Conservation (phyloP, 2,329 filamentous ascomycete species). For the Tetracladium maxilliforme region DNA sequence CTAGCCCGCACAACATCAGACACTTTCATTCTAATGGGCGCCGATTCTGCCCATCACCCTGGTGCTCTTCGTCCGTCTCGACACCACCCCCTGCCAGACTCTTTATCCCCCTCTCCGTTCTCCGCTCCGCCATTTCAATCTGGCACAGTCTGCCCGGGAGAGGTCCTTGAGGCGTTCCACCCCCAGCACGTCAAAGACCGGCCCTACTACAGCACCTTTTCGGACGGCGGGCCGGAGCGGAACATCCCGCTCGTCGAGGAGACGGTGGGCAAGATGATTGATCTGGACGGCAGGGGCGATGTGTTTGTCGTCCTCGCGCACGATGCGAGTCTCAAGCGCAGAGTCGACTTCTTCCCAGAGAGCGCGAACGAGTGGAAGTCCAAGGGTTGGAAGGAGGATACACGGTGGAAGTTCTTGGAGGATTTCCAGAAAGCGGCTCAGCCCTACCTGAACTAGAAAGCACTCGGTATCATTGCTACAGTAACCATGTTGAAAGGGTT, state of each 20-base stretch:
- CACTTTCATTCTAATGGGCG: slow-evolving; percentile 33
- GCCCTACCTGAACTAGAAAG: too few species aligned
- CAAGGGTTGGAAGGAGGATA: slow-evolving; percentile 28
- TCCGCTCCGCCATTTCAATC: slow-evolving; percentile 6
- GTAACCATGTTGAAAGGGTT: too few species aligned
- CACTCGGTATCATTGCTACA: too few species aligned
- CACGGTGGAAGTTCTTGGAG: slow-evolving; percentile 31
- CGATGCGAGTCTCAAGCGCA: slow-evolving; percentile 23
- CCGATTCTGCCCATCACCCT: slow-evolving; percentile 28
- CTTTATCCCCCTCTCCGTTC: slow-evolving; percentile 23
- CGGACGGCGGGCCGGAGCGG: slow-evolving; percentile 6
- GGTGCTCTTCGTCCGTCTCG: slow-evolving; percentile 27
- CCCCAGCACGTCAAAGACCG: slow-evolving; percentile 10
- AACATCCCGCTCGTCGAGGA: slow-evolving; percentile 9
- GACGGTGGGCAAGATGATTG: slow-evolving; percentile 28
- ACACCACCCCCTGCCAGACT: slow-evolving; percentile 20
- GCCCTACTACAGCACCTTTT: slow-evolving; percentile 19
- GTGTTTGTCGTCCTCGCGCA: slow-evolving; percentile 31
- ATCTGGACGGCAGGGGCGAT: slow-evolving; percentile 25
- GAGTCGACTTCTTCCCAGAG: slow-evolving; percentile 33
- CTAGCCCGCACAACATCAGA: slow-evolving; percentile 24
- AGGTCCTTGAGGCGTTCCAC: slow-evolving; percentile 22
- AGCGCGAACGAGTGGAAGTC: slow-evolving; percentile 27
- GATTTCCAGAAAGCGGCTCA: slow-evolving; percentile 28
- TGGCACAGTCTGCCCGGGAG: slow-evolving; percentile 21